Evolutionary conservation across 306 rosid genomes (phyloP).

Genomic region (Casuarina glauca): DNA sequence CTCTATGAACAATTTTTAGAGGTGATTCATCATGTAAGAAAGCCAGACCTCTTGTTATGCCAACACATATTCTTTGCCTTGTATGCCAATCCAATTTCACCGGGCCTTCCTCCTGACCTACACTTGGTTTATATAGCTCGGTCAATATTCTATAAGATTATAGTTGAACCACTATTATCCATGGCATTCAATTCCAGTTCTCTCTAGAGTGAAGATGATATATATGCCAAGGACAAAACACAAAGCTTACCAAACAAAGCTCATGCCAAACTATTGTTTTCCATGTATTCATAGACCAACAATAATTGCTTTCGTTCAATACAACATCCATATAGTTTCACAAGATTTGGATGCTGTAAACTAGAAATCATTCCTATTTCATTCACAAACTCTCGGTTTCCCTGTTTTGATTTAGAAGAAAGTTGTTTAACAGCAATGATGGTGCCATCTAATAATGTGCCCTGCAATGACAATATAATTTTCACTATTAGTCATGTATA

Average conservation of each 20-base stretch:
- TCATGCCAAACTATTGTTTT: constrained; percentile 28
- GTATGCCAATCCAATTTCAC: constrained; percentile 55
- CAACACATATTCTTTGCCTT: constrained; percentile 62
- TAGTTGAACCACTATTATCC: neutral
- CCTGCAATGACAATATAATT: constrained; percentile 25
- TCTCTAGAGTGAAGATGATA: neutral
- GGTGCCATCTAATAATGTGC: constrained; percentile 21
- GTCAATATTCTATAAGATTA: neutral
- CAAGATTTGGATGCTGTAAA: constrained; percentile 31
- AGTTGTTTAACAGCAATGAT: constrained; percentile 29
- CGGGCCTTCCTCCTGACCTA: constrained; percentile 37
- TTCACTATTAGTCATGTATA: neutral
- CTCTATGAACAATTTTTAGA: too few relatives aligned
- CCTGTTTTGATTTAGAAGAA: constrained; percentile 30
- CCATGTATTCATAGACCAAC: constrained; percentile 13
- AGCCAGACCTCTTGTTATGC: constrained; percentile 7
- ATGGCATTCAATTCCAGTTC: neutral
- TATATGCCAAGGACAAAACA: neutral
- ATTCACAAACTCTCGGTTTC: constrained; percentile 29
- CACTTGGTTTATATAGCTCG: neutral
- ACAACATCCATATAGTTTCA: constrained; percentile 28
- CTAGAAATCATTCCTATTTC: constrained; percentile 32
- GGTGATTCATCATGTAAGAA: too few relatives aligned
- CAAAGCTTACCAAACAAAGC: constrained; percentile 28
- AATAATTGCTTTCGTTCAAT: constrained; percentile 27